Evolutionary conservation across 1,139 yeast genomes (phyloP), one percentile per base, ranked within the genome.

Genomic region (Citeromyces siamensis): DNA sequence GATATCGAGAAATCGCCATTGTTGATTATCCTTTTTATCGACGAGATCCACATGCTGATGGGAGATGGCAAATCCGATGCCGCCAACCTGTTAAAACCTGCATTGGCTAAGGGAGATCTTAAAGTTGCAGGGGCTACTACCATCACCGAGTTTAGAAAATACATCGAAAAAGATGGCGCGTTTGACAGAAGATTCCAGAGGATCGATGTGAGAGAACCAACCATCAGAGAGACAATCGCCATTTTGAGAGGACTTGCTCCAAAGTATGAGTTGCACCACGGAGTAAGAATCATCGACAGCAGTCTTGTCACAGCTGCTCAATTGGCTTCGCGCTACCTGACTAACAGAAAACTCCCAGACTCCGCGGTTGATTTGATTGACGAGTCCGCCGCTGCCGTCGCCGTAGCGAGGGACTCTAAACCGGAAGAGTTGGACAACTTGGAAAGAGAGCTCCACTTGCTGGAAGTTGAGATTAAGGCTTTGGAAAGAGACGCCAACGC

Each of bases 81-180:
- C 29, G 98, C 98, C 35, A 90, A 90, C 59, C 72, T 93, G 48
- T 66, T 90, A 50, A 90, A 90, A 52, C 98, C 98, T 0, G 94
- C 94, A 5, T 64, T 90, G 42, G 96, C 98, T 0, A 75, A 95
- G 51, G 98, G 98, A 4, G 76, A 78, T 50, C 66, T 90, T 39
- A 90, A 94, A 42, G 83, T 95, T 59, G 85, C 95, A 52, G 96
- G 97, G 45, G 98, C 98, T 1, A 90, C 98, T 1, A 93, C 98
- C 5, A 83, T 85, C 51, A 82, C 83, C 41, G 99, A 90, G 60
- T 90, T 90, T 65, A 75, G 96, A 55, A 81, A 86, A 55, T 78
- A 79, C 52, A 80, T 90, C 42, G 85, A 94, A 50, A 90, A 88
- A 57, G 99, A 90, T 59, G 97, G 94, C 54, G 98, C 99, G 1